Conservation (phyloP, 768 basidiomycete genomes). For the Kwoniella europaea region DNA sequence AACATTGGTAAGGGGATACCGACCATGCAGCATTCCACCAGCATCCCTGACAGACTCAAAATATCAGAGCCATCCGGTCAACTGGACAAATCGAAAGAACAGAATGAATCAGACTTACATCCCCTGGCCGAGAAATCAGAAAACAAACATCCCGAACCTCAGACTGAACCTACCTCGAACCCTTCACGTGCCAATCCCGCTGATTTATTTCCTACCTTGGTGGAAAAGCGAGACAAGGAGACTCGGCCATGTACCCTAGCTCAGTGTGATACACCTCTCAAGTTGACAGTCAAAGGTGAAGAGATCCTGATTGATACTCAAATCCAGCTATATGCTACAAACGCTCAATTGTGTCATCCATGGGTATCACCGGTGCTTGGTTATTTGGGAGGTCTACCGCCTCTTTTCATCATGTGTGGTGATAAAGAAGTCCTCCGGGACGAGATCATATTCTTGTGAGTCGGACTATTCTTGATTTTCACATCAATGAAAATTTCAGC, state of each 20-base stretch:
- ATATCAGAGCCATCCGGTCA: slow-evolving; percentile 23
- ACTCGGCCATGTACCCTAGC: slow-evolving; percentile 37
- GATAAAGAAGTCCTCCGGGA: slow-evolving; percentile 91
- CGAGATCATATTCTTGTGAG: slow-evolving; percentile 79
- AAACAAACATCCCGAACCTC: slow-evolving; percentile 45
- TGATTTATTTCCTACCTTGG: slow-evolving; percentile 23
- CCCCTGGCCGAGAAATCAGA: slow-evolving; percentile 41
- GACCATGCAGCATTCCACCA: slow-evolving; percentile 2
- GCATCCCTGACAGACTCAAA: slow-evolving; percentile 24
- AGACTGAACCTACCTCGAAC: slow-evolving; percentile 32
- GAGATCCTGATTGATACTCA: slow-evolving; percentile 63
- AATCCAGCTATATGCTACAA: slow-evolving; percentile 84
- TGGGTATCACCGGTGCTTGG: slow-evolving; percentile 74
- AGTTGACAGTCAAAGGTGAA: slow-evolving; percentile 56
- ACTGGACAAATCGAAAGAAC: slow-evolving; percentile 16
- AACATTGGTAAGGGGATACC: not conserved
- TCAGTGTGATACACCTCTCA: slow-evolving; percentile 42
- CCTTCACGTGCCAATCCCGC: slow-evolving; percentile 53
- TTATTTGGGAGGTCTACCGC: slow-evolving; percentile 89
- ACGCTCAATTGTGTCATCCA: slow-evolving; percentile 64
- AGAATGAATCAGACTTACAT: slow-evolving; percentile 34
- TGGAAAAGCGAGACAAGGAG: slow-evolving; percentile 19
- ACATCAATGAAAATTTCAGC: not conserved
- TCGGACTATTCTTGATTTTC: slow-evolving; percentile 10
- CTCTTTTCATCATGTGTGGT: slow-evolving; percentile 79